These are phyloP conservation scores for Blepharisma stoltei DNA, from an alignment of 73 alveolate genomes.

Conservation along the genomic window DNA sequence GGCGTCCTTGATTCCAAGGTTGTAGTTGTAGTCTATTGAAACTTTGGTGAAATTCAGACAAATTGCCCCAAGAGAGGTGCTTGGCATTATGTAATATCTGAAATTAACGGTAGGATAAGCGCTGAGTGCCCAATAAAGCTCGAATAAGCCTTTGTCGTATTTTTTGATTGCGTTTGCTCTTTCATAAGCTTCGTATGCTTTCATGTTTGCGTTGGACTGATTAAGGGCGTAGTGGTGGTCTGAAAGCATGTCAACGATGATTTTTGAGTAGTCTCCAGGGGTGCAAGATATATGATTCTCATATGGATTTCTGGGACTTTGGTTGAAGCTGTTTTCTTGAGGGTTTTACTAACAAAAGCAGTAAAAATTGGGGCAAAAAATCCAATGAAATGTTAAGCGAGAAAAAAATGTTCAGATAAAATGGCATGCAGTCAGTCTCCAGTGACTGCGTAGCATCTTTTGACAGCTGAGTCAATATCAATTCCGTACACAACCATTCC, in stretches of 20 bases:
- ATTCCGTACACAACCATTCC: slow-evolving; percentile 53
- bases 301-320: no score
- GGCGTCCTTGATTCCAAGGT: slow-evolving; percentile 48
- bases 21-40: slow-evolving; percentile 36
- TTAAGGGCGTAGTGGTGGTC: slow-evolving; percentile 26
- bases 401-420: no score
- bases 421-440: slow-evolving; percentile 38
- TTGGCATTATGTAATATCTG: slow-evolving; percentile 54
- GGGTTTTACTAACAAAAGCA: no score
- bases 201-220: slow-evolving; percentile 23
- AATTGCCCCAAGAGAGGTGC: slow-evolving; percentile 35
- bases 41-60: slow-evolving; percentile 43
- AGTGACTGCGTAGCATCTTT: slow-evolving; percentile 41
- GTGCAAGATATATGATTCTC: no score
- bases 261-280: slow-evolving; percentile 41
- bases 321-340: no score
- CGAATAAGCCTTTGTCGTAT: slow-evolving; percentile 31
- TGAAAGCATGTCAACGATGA: slow-evolving; percentile 48
- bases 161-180: slow-evolving; percentile 44
- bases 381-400: no score
- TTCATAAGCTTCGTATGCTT: slow-evolving; percentile 37
- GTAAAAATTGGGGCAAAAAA: no score
- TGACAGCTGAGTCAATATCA: slow-evolving; percentile 51
- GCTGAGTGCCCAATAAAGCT: slow-evolving; percentile 37
- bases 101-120: slow-evolving; percentile 52